Conservation (phyloP, 2,329 filamentous ascomycete species). For the Botrytis cinerea region DNA sequence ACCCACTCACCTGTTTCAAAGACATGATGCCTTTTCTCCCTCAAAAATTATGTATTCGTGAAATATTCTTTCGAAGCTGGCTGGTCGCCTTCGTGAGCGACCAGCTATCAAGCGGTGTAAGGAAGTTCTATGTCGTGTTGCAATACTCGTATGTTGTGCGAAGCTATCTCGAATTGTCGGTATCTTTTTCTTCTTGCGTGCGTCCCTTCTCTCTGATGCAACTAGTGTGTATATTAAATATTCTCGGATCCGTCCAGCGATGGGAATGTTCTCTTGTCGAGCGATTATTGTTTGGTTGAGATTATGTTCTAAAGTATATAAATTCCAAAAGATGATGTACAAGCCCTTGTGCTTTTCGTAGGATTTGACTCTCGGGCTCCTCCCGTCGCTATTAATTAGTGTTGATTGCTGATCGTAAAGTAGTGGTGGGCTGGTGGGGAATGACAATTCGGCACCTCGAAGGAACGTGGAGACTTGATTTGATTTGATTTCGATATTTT, state of each 20-base stretch:
- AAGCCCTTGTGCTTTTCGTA: not conserved
- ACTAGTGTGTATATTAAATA: conserved; percentile 17
- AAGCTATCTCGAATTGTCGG: conserved; percentile 20
- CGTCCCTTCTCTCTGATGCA: conserved; percentile 14
- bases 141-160: conserved; percentile 19
- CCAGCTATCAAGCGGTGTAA: conserved; percentile 29
- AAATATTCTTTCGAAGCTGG: conserved; percentile 23
- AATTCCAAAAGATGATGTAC: not conserved
- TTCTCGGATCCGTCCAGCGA: conserved; percentile 23
- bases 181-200: conserved; percentile 5
- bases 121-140: conserved; percentile 18
- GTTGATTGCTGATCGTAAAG: conserved; percentile 13
- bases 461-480: conserved; percentile 17
- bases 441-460: conserved; percentile 3
- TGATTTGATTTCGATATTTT: conserved; percentile 1
- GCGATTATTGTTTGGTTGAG: not conserved
- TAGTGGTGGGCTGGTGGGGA: conserved; percentile 6
- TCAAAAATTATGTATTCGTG: conserved; percentile 23
- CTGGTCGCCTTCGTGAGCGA: conserved; percentile 32
- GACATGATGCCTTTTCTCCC: conserved; percentile 42
- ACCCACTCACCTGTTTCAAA: conserved; percentile 46
- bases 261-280: conserved; percentile 16
- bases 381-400: conserved; percentile 24
- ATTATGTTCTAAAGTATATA: conserved; percentile 22
- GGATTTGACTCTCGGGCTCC: conserved; percentile 2